Conservation (phyloP, 331 rosid species). For the Arachis monticola region DNA sequence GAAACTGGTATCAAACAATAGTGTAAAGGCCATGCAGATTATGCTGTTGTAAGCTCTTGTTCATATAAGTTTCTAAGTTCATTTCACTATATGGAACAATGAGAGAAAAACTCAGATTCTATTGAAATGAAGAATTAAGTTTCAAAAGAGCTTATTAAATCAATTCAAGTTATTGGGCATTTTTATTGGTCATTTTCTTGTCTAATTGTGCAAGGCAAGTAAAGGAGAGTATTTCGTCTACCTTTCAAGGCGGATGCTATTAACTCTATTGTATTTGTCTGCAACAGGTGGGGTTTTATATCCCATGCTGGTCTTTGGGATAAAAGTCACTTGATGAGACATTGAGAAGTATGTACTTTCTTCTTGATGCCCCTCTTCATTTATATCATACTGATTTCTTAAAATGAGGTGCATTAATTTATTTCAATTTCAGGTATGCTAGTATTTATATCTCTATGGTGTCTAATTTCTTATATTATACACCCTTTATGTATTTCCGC, state of each 20-base stretch:
- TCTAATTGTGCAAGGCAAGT: too few relatives aligned
- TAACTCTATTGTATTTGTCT: too few relatives aligned
- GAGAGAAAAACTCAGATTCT: conserved; percentile 18
- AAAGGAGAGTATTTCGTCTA: too few relatives aligned
- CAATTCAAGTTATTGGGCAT: background rate
- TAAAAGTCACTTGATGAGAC: too few relatives aligned
- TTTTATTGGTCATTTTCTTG: background rate
- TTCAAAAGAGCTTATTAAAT: conserved; percentile 6
- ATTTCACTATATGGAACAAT: conserved; percentile 5
- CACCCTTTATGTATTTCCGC: conserved; percentile 97
- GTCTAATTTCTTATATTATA: conserved; percentile 83
- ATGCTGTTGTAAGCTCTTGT: background rate
- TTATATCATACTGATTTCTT: conserved; percentile 11
- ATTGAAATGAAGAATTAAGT: background rate
- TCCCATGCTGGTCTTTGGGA: too few relatives aligned
- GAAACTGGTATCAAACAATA: background rate
- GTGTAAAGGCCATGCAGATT: background rate
- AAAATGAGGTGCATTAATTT: conserved; percentile 22
- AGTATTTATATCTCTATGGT: conserved; percentile 97
- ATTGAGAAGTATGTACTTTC: too few relatives aligned
- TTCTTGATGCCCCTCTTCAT: conserved; percentile 14
- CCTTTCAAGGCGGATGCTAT: too few relatives aligned
- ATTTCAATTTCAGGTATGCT: conserved; percentile 70
- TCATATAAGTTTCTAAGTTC: background rate
- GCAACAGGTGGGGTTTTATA: too few relatives aligned